Base-by-base conservation (phyloP, 2,329 filamentous ascomycete genomes). In the Lojkania enalia region DNA sequence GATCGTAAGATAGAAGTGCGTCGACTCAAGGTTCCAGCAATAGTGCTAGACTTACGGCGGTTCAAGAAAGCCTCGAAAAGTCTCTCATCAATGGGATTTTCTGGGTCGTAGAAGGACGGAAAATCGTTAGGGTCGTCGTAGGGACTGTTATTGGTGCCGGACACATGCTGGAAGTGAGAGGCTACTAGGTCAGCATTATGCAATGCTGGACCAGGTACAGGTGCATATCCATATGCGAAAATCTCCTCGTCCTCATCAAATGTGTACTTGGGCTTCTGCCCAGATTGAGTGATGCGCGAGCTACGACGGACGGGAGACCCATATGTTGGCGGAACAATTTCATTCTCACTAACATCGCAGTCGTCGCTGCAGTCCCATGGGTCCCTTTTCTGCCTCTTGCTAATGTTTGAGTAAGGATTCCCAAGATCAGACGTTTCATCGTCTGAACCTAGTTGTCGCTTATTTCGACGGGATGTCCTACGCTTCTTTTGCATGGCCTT, bases 321-420 rank as follows among this genome's bases (percentile, higher is more conserved):
- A 7, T 27, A 27, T 35, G 23, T 27, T 4, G 33, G 20, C 9
- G 20, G 18, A 11, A 21, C n/a, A 25, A 20, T 9, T 2, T 13
- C 5, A 19, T 33, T 3, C 12, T 45, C 42, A 16, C n/a, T n/a
- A n/a, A 19, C 15, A 15, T 40, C 36, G 14, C 13, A n/a, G 30
- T 30, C 27, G 27, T 16, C 20, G n/a, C 39, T 30, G 13, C 23
- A 19, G 36, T 45, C 42, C 13, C 27, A 35, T n/a, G 13, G 18
- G 11, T 45, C 29, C 31, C 33, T 33, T 6, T 16, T 9, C 7
- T 6, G 9, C 9, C 14, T 9, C 30, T 16, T 33, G 7, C 9
- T 16, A 7, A 15, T 6, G 14, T 16, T 9, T 16, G 30, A 15
- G 7, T 16, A 36, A 18, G 35, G 29, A 3, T 35, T 13, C 13